Percentiles rank a stretch among this genome's conserved stretches.
phyloP scores from a whole-genome alignment of 805 yeast species.

The Kluyveromyces starmeri region DNA sequence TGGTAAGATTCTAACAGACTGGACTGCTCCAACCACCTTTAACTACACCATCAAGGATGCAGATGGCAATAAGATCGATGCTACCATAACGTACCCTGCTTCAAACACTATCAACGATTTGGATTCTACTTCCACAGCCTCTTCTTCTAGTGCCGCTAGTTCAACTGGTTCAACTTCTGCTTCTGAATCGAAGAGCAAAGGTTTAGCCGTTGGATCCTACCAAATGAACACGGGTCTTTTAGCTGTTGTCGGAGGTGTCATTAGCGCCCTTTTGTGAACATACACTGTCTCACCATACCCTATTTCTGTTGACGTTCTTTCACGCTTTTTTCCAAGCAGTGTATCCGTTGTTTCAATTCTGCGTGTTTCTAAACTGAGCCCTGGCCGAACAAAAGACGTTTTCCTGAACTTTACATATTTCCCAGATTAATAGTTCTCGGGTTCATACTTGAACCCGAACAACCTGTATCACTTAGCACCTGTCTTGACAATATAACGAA shows the following conservation, averaged over 20 bases:
- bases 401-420: too few relatives aligned
- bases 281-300: not conserved
- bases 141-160: constrained; percentile 13
- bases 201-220: constrained; percentile 13
- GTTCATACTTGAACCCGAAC: too few relatives aligned
- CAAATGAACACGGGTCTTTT: constrained; percentile 19
- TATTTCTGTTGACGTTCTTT: too few relatives aligned
- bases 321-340: too few relatives aligned
- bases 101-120: constrained; percentile 32
- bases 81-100: constrained; percentile 32
- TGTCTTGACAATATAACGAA: too few relatives aligned
- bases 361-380: too few relatives aligned
- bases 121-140: constrained; percentile 13
- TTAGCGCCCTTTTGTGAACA: constrained; percentile 33
- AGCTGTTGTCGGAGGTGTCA: constrained; percentile 28
- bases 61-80: constrained; percentile 28
- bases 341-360: too few relatives aligned
- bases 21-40: constrained; percentile 31
- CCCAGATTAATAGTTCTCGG: too few relatives aligned
- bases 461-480: too few relatives aligned
- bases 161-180: constrained; percentile 7
- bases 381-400: too few relatives aligned
- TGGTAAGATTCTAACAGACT: constrained; percentile 36
- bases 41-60: constrained; percentile 34
- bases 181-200: constrained; percentile 17